Evolutionary conservation across 2,329 filamentous ascomycete genomes (phyloP), one percentile per base, ranked within the genome.

Genomic region (Exophiala oligosperma): DNA sequence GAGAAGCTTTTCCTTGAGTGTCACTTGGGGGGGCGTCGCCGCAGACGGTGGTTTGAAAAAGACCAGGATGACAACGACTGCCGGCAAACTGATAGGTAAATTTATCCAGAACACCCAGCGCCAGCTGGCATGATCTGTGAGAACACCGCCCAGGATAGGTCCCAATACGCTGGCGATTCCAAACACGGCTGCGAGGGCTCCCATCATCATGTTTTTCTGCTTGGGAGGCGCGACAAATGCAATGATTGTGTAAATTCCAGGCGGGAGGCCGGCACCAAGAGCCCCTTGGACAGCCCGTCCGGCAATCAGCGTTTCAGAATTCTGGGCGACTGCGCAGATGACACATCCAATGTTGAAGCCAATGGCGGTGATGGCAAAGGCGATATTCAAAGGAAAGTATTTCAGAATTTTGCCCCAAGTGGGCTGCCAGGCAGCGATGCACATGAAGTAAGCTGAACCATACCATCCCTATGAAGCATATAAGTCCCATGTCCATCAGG

Each of bases 221-320:
- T 67, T 66, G 9, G 81, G 71, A 8, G 78, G 74, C 0, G 80
- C 76, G 7, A 73, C 74, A 54, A 73, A 73, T 4, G 76, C 72
- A 14, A 82, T 70, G 58, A 82, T 81, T 17, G 79, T 68, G 40
- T 79, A 75, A 9, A 35, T 62, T 8, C 73, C 73, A 12, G 61
- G 56, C 6, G 65, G 54, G 21, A 73, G 62, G 3, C 37, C 37
- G 37, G 37, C 37, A 40, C 11, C 37, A 40, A 12, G 11, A 14
- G n/a, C 37, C 5, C 73, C 72, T 4, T 68, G 64, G 38, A 76
- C 67, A 1, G 72, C 71, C 8, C 76, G 68, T 1, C 74, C 74
- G 24, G 74, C 60, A 49, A 77, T 76, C 21, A 77, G 57, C 1
- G 70, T 67, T 2, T 57, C 63, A 5, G 63, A 67, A 35, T 65